These are phyloP conservation scores for Trichosanthes cucumerina DNA, from an alignment of 306 rosid genomes.

Conservation along the genomic window DNA sequence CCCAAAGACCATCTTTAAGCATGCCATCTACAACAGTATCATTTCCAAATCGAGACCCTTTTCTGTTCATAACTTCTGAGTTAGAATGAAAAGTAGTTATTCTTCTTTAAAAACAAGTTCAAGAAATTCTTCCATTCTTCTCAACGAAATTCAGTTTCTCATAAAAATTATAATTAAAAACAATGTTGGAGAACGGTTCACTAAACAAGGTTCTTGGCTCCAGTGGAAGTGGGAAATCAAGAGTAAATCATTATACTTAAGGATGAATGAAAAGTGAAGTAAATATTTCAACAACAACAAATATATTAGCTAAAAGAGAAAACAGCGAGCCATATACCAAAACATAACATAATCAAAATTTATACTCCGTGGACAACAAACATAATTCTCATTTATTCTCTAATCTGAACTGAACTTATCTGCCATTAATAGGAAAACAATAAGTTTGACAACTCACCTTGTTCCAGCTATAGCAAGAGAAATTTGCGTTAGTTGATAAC, in stretches of 20 bases:
- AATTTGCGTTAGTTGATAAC: background rate
- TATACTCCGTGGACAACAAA: background rate
- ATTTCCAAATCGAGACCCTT: slow-evolving; percentile 80
- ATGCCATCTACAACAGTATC: slow-evolving; percentile 80
- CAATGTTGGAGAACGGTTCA: background rate
- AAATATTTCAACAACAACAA: background rate
- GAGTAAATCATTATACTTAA: background rate
- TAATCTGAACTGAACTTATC: background rate
- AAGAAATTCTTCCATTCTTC: background rate
- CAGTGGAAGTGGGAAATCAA: background rate
- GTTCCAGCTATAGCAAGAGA: background rate
- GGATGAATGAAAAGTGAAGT: background rate
- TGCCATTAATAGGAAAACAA: background rate
- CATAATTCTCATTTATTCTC: background rate
- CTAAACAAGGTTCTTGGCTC: slow-evolving; percentile 13
- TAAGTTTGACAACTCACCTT: background rate
- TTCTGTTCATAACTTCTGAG: slow-evolving; percentile 36
- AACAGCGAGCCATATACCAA: background rate
- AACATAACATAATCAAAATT: background rate
- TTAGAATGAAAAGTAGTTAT: slow-evolving; percentile 4
- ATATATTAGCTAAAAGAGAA: background rate
- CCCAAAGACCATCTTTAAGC: slow-evolving; percentile 97
- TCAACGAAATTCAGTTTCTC: background rate
- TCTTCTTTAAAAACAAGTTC: background rate
- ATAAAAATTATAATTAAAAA: too few relatives aligned